Conservation (phyloP, 139 green algal genomes). For the Chlorella vulgaris region DNA sequence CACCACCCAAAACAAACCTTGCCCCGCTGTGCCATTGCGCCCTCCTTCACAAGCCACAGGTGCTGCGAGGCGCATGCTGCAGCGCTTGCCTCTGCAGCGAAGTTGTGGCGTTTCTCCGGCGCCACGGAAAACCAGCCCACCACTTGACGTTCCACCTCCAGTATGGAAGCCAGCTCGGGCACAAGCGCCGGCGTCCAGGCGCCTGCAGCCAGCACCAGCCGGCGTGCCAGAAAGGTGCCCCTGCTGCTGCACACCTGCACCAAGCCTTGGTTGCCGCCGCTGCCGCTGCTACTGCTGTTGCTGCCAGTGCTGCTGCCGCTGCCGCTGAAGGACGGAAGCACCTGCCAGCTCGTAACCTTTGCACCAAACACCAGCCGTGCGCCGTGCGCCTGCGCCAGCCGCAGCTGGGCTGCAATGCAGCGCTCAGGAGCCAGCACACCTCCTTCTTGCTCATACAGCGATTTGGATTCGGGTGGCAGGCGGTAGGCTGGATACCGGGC, state of each 20-base stretch:
- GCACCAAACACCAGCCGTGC: slow-evolving; percentile 36
- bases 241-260: background rate
- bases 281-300: background rate
- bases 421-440: slow-evolving; percentile 73
- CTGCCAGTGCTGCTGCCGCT: background rate
- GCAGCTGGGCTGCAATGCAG: slow-evolving; percentile 60
- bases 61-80: background rate
- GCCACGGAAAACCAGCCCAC: slow-evolving; percentile 67
- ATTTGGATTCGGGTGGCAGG: slow-evolving; percentile 41
- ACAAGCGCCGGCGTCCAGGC: slow-evolving; percentile 74
- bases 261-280: background rate
- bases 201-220: slow-evolving; percentile 65
- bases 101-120: slow-evolving; percentile 27
- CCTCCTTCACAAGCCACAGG: too few species aligned
- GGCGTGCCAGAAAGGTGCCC: slow-evolving; percentile 2
- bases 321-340: background rate
- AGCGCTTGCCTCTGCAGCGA: slow-evolving; percentile 1
- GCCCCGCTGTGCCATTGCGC: too few species aligned
- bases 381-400: slow-evolving; percentile 32
- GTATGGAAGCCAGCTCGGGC: slow-evolving; percentile 55
- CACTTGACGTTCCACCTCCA: slow-evolving; percentile 55
- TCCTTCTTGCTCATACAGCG: slow-evolving; percentile 65
- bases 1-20: too few species aligned
- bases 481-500: slow-evolving; percentile 59
- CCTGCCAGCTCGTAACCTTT: slow-evolving; percentile 40